A percentile compares a stretch with the other conserved stretches of the same genome.
These are phyloP conservation scores for Yamadazyma insecticola DNA, from an alignment of 805 yeast species.

Conservation along the genomic window DNA sequence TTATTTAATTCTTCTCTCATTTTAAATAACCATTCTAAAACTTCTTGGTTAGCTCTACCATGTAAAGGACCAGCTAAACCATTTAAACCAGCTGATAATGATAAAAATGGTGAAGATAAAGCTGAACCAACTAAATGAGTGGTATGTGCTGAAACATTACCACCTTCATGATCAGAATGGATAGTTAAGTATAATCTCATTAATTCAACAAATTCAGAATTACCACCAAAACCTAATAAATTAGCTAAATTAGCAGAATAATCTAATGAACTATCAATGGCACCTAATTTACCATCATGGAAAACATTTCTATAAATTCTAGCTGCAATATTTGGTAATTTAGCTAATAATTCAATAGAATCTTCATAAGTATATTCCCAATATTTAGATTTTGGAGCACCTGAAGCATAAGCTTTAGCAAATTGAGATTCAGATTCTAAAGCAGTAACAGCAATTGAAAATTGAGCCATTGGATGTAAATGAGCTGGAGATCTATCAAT, in stretches of 20 bases:
- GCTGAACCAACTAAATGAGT: conserved; percentile 83
- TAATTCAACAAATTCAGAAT: conserved; percentile 60
- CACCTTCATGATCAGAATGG: conserved; percentile 83
- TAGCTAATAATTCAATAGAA: conserved; percentile 62
- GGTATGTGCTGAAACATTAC: conserved; percentile 78
- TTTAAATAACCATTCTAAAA: conserved; percentile 64
- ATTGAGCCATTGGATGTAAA: conserved; percentile 82
- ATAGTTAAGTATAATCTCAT: conserved; percentile 69
- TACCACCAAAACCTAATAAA: conserved; percentile 55
- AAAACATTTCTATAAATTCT: conserved; percentile 63
- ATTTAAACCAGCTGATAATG: conserved; percentile 73
- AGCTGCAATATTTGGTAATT: conserved; percentile 71
- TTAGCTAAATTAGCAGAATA: conserved; percentile 71
- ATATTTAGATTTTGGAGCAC: conserved; percentile 63
- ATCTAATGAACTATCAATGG: conserved; percentile 50
- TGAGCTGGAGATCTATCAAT: conserved; percentile 61
- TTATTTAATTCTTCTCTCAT: conserved; percentile 66
- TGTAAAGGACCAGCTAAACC: conserved; percentile 87
- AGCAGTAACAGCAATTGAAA: conserved; percentile 70
- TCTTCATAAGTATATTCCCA: conserved; percentile 78
- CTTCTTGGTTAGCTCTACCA: conserved; percentile 85
- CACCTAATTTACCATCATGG: conserved; percentile 55
- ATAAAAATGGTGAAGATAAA: conserved; percentile 67
- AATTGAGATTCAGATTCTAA: conserved; percentile 67
- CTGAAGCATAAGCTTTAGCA: conserved; percentile 67